phyloP scores from a whole-genome alignment of 495 filamentous ascomycete species.

The Hypoxylon fragiforme region DNA sequence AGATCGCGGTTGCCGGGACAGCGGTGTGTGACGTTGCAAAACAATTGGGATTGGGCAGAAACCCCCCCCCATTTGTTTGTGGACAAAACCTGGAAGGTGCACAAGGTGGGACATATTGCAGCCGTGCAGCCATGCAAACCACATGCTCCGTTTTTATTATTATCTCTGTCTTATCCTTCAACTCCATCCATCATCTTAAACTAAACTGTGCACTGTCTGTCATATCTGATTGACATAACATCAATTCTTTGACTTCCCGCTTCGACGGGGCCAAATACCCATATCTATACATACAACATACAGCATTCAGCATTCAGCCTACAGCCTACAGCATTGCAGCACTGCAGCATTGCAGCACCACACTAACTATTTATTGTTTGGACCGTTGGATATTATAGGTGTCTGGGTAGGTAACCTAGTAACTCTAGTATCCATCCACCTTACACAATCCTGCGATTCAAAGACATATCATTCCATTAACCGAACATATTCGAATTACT shows the following conservation, averaged over 20 bases:
- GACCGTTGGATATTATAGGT: background rate
- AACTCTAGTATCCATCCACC: too few relatives aligned
- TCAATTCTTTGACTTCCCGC: slow-evolving; percentile 6
- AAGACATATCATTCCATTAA: slow-evolving; percentile 37
- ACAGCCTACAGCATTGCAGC: too few relatives aligned
- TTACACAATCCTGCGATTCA: too few relatives aligned
- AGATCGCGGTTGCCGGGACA: slow-evolving; percentile 33
- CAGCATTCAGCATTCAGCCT: background rate
- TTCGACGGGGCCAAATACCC: slow-evolving; percentile 7
- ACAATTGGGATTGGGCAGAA: slow-evolving; percentile 32
- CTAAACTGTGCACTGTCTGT: slow-evolving; percentile 7
- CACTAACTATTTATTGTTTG: background rate
- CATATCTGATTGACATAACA: slow-evolving; percentile 23
- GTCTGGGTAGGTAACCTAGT: too few relatives aligned
- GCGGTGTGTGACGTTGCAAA: slow-evolving; percentile 31
- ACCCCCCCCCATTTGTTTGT: slow-evolving; percentile 34
- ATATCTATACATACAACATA: background rate
- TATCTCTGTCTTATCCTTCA: slow-evolving; percentile 26
- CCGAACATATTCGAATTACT: slow-evolving; percentile 11
- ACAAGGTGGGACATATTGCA: slow-evolving; percentile 18
- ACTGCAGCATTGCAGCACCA: too few relatives aligned
- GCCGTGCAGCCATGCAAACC: too few relatives aligned
- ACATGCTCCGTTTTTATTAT: slow-evolving; percentile 30
- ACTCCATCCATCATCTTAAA: slow-evolving; percentile 2
- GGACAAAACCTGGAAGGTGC: slow-evolving; percentile 10